Conservation (phyloP, 805 yeast genomes). For the Kuraishia floccosa region DNA sequence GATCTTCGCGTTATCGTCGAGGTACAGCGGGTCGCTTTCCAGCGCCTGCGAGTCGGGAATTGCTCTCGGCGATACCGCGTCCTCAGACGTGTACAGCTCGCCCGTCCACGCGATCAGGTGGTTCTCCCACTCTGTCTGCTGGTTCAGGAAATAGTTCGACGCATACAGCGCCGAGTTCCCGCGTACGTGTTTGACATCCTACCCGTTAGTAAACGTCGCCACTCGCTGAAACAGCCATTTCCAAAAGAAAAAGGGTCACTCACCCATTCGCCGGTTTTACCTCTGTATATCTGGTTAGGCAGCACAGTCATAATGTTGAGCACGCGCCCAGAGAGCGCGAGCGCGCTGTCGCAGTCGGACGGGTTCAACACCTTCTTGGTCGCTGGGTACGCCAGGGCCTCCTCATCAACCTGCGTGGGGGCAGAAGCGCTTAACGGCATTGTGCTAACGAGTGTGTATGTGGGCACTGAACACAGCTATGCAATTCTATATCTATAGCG, state of each 20-base stretch:
- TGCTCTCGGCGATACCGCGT: slow-evolving; percentile 9
- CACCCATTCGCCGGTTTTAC: slow-evolving; percentile 17
- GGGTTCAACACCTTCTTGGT: slow-evolving; percentile 6
- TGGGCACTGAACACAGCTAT: too few species aligned
- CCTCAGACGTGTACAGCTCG: slow-evolving; percentile 37
- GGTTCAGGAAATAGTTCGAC: slow-evolving; percentile 51
- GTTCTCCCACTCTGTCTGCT: slow-evolving; percentile 74
- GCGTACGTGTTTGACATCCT: slow-evolving; percentile 54
- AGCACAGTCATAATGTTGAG: slow-evolving; percentile 56
- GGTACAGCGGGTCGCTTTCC: slow-evolving; percentile 51
- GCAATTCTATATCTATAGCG: too few species aligned
- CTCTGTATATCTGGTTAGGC: slow-evolving; percentile 47
- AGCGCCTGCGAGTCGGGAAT: slow-evolving; percentile 15
- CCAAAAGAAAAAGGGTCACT: neutral
- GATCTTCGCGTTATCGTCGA: slow-evolving; percentile 42
- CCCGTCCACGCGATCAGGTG: slow-evolving; percentile 95
- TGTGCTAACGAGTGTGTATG: too few species aligned
- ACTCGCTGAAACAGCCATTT: neutral
- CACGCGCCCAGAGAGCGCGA: slow-evolving; percentile 51
- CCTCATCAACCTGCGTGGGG: slow-evolving; percentile 8
- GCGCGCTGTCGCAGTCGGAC: slow-evolving; percentile 4
- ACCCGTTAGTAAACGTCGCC: slow-evolving; percentile 22
- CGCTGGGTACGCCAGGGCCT: slow-evolving; percentile 14
- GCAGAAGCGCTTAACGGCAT: too few species aligned
- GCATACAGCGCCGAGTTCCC: slow-evolving; percentile 85